These are phyloP conservation scores for Cornus controversa DNA, from an alignment of 148 eudicot genomes.

Conservation along the genomic window DNA sequence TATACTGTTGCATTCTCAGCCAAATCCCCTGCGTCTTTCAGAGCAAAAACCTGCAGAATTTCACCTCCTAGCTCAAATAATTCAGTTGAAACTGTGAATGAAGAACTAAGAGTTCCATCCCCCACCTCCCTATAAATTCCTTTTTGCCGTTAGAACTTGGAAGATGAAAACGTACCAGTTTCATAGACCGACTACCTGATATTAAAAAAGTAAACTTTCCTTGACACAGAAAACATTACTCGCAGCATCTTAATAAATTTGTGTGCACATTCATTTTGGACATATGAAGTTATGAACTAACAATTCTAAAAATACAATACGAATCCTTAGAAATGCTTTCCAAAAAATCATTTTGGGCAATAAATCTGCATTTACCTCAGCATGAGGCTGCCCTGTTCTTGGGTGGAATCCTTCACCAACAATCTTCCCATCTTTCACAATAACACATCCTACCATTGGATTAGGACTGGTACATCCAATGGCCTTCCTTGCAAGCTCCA, in stretches of 20 bases:
- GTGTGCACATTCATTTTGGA: no score
- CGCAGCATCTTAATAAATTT: no score
- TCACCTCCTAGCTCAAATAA: constrained; percentile 9
- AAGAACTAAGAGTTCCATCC: background rate
- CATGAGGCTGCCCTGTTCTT: constrained; percentile 95
- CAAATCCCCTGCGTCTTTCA: constrained; percentile 83
- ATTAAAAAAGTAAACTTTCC: background rate
- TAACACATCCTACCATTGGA: constrained; percentile 97
- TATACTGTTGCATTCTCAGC: constrained; percentile 93
- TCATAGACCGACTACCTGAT: background rate
- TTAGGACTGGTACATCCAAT: constrained; percentile 90
- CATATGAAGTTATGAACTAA: no score
- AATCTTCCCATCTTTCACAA: constrained; percentile 77
- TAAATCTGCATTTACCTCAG: constrained; percentile 60
- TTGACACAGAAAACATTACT: no score
- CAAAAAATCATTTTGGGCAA: background rate
- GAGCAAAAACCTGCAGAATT: constrained; percentile 79
- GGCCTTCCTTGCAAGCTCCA: constrained; percentile 75
- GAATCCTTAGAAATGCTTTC: no score
- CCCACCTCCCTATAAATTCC: background rate
- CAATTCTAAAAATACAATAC: background rate
- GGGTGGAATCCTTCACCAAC: constrained; percentile 99
- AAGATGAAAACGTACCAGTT: background rate
- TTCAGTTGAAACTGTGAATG: constrained; percentile 17
- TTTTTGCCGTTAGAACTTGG: background rate